Evolutionary conservation across 208 protist genomes (phyloP).

Genomic region (Trypanosomatidae sp.): DNA sequence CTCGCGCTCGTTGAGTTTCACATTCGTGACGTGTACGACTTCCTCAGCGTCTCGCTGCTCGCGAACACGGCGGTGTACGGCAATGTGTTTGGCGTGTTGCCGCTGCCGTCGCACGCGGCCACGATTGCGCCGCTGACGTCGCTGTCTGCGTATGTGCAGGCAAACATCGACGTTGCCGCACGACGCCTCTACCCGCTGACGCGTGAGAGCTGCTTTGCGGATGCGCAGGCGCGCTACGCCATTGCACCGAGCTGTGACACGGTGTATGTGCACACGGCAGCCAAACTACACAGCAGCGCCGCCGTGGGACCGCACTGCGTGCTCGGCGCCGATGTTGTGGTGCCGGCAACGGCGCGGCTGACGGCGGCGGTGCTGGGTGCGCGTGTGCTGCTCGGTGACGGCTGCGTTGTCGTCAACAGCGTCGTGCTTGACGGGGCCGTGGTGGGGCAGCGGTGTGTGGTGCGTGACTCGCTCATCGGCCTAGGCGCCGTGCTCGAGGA

Average conservation of each 20-base stretch:
- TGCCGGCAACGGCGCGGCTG: slow-evolving; percentile 30
- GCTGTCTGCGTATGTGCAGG: slow-evolving; percentile 52
- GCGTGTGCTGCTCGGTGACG: slow-evolving; percentile 40
- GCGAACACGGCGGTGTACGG: slow-evolving; percentile 47
- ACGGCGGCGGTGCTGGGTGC: slow-evolving; percentile 36
- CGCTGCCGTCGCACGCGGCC: slow-evolving; percentile 15
- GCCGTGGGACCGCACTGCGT: slow-evolving; percentile 31
- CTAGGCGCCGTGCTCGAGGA: slow-evolving; percentile 20
- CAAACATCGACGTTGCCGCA: slow-evolving; percentile 61
- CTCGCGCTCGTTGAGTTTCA: slow-evolving; percentile 62
- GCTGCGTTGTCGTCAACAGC: slow-evolving; percentile 27
- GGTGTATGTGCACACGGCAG: slow-evolving; percentile 57
- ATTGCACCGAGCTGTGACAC: slow-evolving; percentile 46
- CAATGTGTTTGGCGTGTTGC: slow-evolving; percentile 63
- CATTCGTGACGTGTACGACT: slow-evolving; percentile 45
- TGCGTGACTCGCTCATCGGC: slow-evolving; percentile 52
- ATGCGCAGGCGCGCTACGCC: slow-evolving; percentile 45
- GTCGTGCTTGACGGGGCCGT: slow-evolving; percentile 51
- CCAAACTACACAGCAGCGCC: slow-evolving; percentile 9
- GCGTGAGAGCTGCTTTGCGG: slow-evolving; percentile 71
- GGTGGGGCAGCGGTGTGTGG: slow-evolving; percentile 31
- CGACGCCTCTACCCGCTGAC: slow-evolving; percentile 70
- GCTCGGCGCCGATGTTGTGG: slow-evolving; percentile 38
- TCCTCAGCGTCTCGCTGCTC: slow-evolving; percentile 42
- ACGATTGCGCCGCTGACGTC: slow-evolving; percentile 46